Evolutionary conservation across 495 filamentous ascomycete species (phyloP).

Genomic region (Gamarada debralockiae): DNA sequence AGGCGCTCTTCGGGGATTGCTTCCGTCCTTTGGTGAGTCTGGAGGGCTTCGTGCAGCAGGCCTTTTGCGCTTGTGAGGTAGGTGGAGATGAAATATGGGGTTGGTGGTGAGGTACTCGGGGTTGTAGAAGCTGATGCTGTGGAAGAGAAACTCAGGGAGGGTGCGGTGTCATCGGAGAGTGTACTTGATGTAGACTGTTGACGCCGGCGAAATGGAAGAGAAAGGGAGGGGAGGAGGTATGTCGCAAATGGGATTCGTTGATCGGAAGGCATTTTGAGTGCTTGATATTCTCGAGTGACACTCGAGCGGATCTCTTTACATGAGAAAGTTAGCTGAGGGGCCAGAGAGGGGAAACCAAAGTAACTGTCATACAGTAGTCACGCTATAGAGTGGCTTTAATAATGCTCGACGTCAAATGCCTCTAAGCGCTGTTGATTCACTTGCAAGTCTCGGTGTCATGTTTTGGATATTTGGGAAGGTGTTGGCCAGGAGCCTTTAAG

Average conservation of each 20-base stretch:
- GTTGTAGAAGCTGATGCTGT: slow-evolving; percentile 23
- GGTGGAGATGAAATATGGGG: slow-evolving; percentile 6
- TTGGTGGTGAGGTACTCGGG: slow-evolving; percentile 21
- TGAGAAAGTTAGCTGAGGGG: too few species aligned
- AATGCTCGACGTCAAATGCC: too few species aligned
- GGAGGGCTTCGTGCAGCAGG: slow-evolving; percentile 2
- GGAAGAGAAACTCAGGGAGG: slow-evolving; percentile 32
- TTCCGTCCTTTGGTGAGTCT: not conserved
- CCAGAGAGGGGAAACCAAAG: too few species aligned
- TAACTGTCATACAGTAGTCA: too few species aligned
- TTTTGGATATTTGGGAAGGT: too few species aligned
- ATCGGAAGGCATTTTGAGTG: slow-evolving; percentile 23
- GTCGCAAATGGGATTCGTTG: slow-evolving; percentile 31
- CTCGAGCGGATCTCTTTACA: too few species aligned
- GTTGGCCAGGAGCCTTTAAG: too few species aligned
- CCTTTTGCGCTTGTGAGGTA: not conserved
- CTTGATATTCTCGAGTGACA: not conserved
- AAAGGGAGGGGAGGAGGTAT: slow-evolving; percentile 46
- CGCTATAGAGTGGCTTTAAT: too few species aligned
- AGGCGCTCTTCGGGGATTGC: not conserved
- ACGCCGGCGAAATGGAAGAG: slow-evolving; percentile 38
- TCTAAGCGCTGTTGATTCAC: too few species aligned
- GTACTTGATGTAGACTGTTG: slow-evolving; percentile 11
- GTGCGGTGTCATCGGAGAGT: slow-evolving; percentile 12
- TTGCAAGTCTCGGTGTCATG: too few species aligned